Percentiles rank a stretch among this genome's conserved stretches.
These are phyloP conservation scores for Wickerhamiella cacticola DNA, from an alignment of 805 yeast genomes.

Conservation along the genomic window DNA sequence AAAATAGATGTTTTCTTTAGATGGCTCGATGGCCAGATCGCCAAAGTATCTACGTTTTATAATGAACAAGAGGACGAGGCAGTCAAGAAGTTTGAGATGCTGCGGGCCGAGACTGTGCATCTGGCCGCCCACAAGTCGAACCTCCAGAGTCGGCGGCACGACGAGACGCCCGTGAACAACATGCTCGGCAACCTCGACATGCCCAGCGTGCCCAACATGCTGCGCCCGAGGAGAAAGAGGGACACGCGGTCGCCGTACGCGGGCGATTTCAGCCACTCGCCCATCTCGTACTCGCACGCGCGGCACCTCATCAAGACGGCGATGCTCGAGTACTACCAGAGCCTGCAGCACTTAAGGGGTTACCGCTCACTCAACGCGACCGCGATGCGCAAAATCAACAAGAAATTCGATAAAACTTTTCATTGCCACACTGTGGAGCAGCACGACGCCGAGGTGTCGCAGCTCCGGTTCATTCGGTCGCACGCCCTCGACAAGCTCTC, in stretches of 20 bases:
- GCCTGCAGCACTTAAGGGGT: slow-evolving; percentile 55
- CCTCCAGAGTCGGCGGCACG: not conserved
- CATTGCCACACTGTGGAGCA: slow-evolving; percentile 36
- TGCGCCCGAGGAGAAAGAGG: not conserved
- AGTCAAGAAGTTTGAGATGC: slow-evolving; percentile 43
- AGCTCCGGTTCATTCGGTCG: slow-evolving; percentile 47
- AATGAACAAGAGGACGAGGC: slow-evolving; percentile 48
- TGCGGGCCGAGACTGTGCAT: slow-evolving; percentile 53
- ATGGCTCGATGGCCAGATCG: slow-evolving; percentile 56
- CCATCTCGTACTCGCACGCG: slow-evolving; percentile 50
- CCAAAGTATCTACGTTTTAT: slow-evolving; percentile 51
- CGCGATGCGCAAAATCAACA: slow-evolving; percentile 77
- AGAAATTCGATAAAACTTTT: slow-evolving; percentile 72
- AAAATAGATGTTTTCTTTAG: slow-evolving; percentile 40
- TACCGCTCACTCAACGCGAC: slow-evolving; percentile 70
- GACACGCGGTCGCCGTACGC: not conserved
- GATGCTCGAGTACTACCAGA: slow-evolving; percentile 57
- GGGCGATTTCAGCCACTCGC: slow-evolving; percentile 38
- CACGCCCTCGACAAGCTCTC: slow-evolving; percentile 55
- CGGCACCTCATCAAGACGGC: slow-evolving; percentile 58
- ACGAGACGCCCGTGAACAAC: not conserved
- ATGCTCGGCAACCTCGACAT: slow-evolving; percentile 8
- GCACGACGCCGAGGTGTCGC: slow-evolving; percentile 45
- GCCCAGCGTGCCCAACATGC: slow-evolving; percentile 12
- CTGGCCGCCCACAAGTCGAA: slow-evolving; percentile 43